phyloP scores from a whole-genome alignment of 306 rosid species.

The Quillaja saponaria region DNA sequence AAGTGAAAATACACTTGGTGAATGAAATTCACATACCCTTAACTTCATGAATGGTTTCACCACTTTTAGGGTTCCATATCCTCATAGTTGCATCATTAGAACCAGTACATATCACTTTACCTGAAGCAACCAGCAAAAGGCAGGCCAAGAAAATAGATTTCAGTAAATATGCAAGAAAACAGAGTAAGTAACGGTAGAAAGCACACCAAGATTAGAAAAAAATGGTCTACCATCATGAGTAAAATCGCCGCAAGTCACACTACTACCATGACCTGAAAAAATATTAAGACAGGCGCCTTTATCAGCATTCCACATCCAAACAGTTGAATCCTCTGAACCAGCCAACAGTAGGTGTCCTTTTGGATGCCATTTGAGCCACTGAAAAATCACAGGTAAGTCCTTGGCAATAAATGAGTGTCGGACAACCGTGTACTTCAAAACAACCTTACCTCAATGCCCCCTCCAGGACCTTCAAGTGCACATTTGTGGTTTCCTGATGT shows the following conservation, averaged over 20 bases:
- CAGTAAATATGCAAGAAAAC: slow-evolving; percentile 8
- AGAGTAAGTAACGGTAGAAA: neutral
- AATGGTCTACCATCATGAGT: slow-evolving; percentile 81
- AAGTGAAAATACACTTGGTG: too few species aligned
- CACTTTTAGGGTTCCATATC: slow-evolving; percentile 85
- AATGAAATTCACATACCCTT: slow-evolving; percentile 51
- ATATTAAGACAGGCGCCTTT: slow-evolving; percentile 49
- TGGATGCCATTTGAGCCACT: slow-evolving; percentile 99
- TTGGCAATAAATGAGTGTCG: slow-evolving; percentile 9
- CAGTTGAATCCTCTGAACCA: slow-evolving; percentile 77
- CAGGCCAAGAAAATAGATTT: neutral
- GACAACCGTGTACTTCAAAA: slow-evolving; percentile 8
- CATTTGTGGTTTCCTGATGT: slow-evolving; percentile 49
- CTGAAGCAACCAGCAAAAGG: slow-evolving; percentile 46
- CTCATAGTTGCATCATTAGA: slow-evolving; percentile 88
- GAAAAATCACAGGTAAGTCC: slow-evolving; percentile 33
- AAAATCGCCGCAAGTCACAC: slow-evolving; percentile 89
- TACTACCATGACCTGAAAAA: slow-evolving; percentile 76
- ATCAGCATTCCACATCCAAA: slow-evolving; percentile 96
- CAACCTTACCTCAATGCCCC: slow-evolving; percentile 67
- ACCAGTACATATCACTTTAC: slow-evolving; percentile 85
- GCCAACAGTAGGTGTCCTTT: slow-evolving; percentile 78
- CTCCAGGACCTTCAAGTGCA: slow-evolving; percentile 75
- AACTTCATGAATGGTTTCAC: slow-evolving; percentile 75
- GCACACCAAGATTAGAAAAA: slow-evolving; percentile 30